Evolutionary conservation across 805 yeast species (phyloP).

Genomic region (Wickerhamomyces bisporus): DNA sequence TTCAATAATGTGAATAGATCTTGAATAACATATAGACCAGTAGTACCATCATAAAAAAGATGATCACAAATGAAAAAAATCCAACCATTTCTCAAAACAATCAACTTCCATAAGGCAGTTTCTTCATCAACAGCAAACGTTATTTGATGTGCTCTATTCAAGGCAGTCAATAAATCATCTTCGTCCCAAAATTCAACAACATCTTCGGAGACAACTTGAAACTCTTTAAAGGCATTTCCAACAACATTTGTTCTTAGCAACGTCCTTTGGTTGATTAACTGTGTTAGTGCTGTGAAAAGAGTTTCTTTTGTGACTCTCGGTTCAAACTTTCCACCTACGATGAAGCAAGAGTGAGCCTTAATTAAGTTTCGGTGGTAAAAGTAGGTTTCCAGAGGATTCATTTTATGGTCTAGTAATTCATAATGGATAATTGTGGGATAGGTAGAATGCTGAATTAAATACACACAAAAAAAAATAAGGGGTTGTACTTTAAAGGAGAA

Average conservation of each 20-base stretch:
- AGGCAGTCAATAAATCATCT: not conserved
- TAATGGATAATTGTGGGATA: no score
- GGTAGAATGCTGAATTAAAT: no score
- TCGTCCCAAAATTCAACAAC: not conserved
- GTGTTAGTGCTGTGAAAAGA: not conserved
- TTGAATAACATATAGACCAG: not conserved
- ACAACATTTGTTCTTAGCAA: not conserved
- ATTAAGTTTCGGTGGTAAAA: not conserved
- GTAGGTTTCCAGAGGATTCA: not conserved
- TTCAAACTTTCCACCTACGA: not conserved
- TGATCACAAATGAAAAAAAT: not conserved
- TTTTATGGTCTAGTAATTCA: no score
- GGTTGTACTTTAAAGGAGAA: no score
- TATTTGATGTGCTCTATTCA: not conserved
- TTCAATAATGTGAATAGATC: not conserved
- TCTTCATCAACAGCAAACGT: not conserved
- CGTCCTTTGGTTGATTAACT: not conserved
- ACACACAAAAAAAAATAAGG: no score
- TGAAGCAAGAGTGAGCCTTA: not conserved
- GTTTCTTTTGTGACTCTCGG: not conserved
- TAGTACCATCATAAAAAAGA: slow-evolving; percentile 1
- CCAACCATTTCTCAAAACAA: not conserved
- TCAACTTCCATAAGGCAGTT: not conserved
- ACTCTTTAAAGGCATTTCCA: not conserved
- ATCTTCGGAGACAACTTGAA: not conserved